These are phyloP conservation scores for Calonectria honghensis DNA, from an alignment of 2,329 filamentous ascomycete genomes.

Conservation along the genomic window DNA sequence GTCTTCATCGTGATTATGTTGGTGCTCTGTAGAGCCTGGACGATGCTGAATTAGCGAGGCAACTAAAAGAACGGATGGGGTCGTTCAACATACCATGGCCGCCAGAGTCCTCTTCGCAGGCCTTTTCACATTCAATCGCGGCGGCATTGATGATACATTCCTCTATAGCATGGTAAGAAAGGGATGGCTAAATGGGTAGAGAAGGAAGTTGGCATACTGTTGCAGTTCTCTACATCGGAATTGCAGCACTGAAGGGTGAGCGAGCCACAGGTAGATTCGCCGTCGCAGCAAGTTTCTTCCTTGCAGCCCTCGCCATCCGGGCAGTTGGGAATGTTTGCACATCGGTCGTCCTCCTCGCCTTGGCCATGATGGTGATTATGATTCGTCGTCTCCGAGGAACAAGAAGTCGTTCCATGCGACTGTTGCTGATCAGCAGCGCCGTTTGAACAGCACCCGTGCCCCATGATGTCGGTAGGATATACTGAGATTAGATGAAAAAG, in stretches of 20 bases:
- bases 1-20: background rate
- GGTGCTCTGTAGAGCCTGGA: background rate
- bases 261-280: background rate
- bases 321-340: background rate
- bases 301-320: background rate
- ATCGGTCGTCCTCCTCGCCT: background rate
- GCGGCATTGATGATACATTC: background rate
- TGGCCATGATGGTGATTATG: background rate
- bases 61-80: too few species aligned
- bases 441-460: background rate
- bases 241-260: background rate
- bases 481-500: background rate
- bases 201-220: background rate
- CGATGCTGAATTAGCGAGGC: too few species aligned
- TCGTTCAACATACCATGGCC: background rate
- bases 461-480: background rate
- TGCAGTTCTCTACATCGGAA: background rate
- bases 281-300: slow-evolving; percentile 1
- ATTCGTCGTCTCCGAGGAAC: background rate
- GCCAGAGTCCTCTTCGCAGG: background rate
- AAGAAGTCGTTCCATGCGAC: background rate
- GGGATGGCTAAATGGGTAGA: fast-evolving
- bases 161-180: background rate
- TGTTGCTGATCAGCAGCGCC: background rate
- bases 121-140: slow-evolving; percentile 7